Evolutionary conservation across 306 rosid genomes (phyloP), one percentile per base, ranked within the genome.

Genomic region (Dryas alaskensis): DNA sequence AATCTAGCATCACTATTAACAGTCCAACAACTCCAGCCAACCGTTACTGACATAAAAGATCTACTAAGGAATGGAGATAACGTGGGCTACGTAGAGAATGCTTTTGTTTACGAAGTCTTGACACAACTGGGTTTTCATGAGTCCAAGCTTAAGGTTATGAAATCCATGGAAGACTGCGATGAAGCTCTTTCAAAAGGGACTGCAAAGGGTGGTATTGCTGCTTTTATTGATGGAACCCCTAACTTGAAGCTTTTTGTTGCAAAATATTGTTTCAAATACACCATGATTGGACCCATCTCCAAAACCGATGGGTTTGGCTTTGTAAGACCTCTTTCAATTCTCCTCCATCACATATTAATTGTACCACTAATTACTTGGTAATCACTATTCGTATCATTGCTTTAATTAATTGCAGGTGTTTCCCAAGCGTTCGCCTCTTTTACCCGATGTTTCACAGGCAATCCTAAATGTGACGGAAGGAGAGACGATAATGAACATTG

Each of bases 1-100:
- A 91, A 94, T 77, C 65, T 89, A 16, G 78, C 97, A 0, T 84
- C 97, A 0, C 77, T 82, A 10, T 71, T 87, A 53, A 91, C 95
- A 1, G 92, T 87, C 10, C 81, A 89, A 17, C 79, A 81, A 11
- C 83, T 92, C 0, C 43, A 65, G 2, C 96, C 97, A 52, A 48
- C 83, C 14, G 27, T 73, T 8, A 77, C 83, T 1, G 75, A 85
- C 19, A 43, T 89, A 2, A 37, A 76, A 2, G 75, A 78, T 57
- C 84, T 89, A 1, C 43, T 79, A 8, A 75, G 64, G 40, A 51
- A 76, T 1, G 40, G 63, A 46, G 67, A 74, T 71, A 76, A 73
- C 48, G 88, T 89, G 0, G 97, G 97, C 11, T 87, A 79, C 81
- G 53, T 60, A 13, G 6, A 47, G 8, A 81, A 82, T 58, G 82